These are phyloP conservation scores for Zymoseptoria ardabiliae DNA, from an alignment of 2,329 filamentous ascomycete genomes.

Conservation along the genomic window DNA sequence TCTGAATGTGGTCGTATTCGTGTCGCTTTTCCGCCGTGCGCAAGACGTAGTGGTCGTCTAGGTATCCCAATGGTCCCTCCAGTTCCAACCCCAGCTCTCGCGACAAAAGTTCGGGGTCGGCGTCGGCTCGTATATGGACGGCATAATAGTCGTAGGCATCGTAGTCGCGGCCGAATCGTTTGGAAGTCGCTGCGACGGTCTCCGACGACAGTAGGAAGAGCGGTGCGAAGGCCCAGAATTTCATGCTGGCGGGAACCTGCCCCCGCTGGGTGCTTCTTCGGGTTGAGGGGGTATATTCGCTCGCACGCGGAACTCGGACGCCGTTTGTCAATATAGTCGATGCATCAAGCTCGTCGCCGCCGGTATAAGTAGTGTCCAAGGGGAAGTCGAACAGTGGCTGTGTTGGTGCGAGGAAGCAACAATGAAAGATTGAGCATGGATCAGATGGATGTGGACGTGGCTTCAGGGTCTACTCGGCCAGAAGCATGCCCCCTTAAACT, in stretches of 20 bases:
- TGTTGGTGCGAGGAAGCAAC: background rate
- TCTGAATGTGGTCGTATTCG: conserved; percentile 42
- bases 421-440: background rate
- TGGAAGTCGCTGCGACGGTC: background rate
- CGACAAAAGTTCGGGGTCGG: conserved; percentile 63
- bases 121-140: conserved; percentile 64
- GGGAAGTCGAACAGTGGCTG: background rate
- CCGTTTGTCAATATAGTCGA: background rate
- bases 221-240: background rate
- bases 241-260: background rate
- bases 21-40: conserved; percentile 56
- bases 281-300: background rate
- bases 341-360: background rate
- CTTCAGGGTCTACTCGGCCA: background rate
- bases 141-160: conserved; percentile 86
- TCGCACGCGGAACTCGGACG: background rate
- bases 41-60: conserved; percentile 80
- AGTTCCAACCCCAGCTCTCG: conserved; percentile 65
- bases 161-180: conserved; percentile 41
- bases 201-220: background rate
- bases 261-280: background rate
- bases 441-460: background rate
- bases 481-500: background rate
- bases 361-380: background rate
- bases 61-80: conserved; percentile 71